phyloP scores from a whole-genome alignment of 2,329 filamentous ascomycete species.

The Bretziella fagacearum region DNA sequence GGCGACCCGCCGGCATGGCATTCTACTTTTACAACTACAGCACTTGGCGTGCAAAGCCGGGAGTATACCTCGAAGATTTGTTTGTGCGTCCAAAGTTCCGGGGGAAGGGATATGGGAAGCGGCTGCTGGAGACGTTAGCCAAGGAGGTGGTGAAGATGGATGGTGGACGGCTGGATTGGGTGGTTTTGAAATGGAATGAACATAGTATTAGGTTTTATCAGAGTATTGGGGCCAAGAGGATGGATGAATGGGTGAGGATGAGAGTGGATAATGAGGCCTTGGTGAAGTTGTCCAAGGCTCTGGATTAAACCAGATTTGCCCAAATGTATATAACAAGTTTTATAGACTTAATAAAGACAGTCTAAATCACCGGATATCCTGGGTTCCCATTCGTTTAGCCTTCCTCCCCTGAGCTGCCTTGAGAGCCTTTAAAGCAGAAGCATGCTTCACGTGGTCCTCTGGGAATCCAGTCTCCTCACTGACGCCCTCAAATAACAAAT shows the following conservation, averaged over 20 bases:
- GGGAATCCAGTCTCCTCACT: conserved; percentile 7
- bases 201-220: conserved; percentile 79
- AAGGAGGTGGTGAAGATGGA: conserved; percentile 55
- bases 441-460: conserved; percentile 6
- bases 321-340: too few relatives aligned
- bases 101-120: conserved; percentile 63
- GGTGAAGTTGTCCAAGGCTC: conserved; percentile 37
- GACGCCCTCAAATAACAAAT: conserved; percentile 6
- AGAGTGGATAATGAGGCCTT: conserved; percentile 53
- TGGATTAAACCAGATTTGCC: too few relatives aligned
- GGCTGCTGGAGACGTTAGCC: conserved; percentile 59
- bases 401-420: background rate
- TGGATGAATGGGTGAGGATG: conserved; percentile 61
- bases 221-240: conserved; percentile 46
- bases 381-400: background rate
- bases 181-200: conserved; percentile 83
- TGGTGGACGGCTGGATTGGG: conserved; percentile 73
- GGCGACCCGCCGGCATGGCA: conserved; percentile 53
- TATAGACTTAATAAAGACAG: background rate
- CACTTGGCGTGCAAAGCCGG: conserved; percentile 75
- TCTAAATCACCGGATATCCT: background rate
- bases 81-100: conserved; percentile 58
- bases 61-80: conserved; percentile 89
- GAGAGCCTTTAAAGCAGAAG: background rate
- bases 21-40: conserved; percentile 93